These are phyloP conservation scores for Spathaspora sp. DNA, from an alignment of 1,139 yeast genomes.

Conservation along the genomic window DNA sequence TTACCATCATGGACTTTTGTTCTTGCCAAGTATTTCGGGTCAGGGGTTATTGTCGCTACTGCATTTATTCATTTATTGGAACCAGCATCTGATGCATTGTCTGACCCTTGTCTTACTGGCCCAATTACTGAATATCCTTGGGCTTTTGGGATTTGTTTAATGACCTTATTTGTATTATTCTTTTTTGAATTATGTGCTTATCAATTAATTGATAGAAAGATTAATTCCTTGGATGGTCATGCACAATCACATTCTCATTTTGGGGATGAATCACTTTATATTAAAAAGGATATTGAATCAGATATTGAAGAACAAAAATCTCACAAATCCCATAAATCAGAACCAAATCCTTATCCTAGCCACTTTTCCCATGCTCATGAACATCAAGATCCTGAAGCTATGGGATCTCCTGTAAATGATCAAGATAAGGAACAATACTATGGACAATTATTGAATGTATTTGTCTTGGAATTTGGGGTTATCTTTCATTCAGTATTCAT, in stretches of 20 bases:
- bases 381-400: slow-evolving; percentile 55
- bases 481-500: slow-evolving; percentile 80
- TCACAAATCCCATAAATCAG: slow-evolving; percentile 14
- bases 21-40: slow-evolving; percentile 80
- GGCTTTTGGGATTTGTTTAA: slow-evolving; percentile 41
- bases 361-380: slow-evolving; percentile 50
- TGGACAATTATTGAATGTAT: slow-evolving; percentile 46
- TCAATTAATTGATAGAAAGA: slow-evolving; percentile 44
- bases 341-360: slow-evolving; percentile 28
- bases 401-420: slow-evolving; percentile 41
- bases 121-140: slow-evolving; percentile 37
- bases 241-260: slow-evolving; percentile 53
- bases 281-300: slow-evolving; percentile 20
- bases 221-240: slow-evolving; percentile 23
- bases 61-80: slow-evolving; percentile 81
- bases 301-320: slow-evolving; percentile 14
- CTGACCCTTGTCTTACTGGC: slow-evolving; percentile 37
- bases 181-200: slow-evolving; percentile 57
- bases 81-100: slow-evolving; percentile 62
- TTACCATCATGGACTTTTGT: slow-evolving; percentile 65
- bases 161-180: slow-evolving; percentile 44
- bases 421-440: slow-evolving; percentile 39
- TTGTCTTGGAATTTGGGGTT: slow-evolving; percentile 76
- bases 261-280: slow-evolving; percentile 38
- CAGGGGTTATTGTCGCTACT: slow-evolving; percentile 90